Percentiles rank a stretch among this genome's conserved stretches.
Evolutionary conservation across 148 eudicot species (phyloP).

Genomic region (Heliamphora exappendiculata): DNA sequence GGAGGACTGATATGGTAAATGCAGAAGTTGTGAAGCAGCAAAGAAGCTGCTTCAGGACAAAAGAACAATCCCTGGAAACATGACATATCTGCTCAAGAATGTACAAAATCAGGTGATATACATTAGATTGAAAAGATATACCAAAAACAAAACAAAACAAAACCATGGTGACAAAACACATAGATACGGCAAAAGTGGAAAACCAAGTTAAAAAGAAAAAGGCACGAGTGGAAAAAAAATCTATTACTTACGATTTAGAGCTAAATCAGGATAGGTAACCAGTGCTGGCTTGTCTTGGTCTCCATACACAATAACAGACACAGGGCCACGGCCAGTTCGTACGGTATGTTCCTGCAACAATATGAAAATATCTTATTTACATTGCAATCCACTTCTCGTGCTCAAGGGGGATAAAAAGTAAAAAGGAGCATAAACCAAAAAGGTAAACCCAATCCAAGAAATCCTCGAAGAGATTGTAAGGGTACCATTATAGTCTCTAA

Average conservation of each 20-base stretch:
- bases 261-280: constrained; percentile 95
- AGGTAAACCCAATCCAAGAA: background rate
- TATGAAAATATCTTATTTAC: background rate
- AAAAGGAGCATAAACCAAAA: background rate
- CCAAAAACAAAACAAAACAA: background rate
- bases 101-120: background rate
- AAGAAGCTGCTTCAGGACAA: constrained; percentile 61
- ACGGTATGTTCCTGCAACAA: constrained; percentile 74
- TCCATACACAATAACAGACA: constrained; percentile 92
- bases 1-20: constrained; percentile 62
- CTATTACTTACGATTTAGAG: constrained; percentile 74
- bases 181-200: background rate
- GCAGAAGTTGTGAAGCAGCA: constrained; percentile 58
- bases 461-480: background rate
- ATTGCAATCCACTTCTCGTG: background rate
- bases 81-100: constrained; percentile 37
- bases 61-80: constrained; percentile 63
- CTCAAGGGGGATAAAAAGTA: background rate
- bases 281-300: constrained; percentile 90
- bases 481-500: background rate
- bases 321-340: constrained; percentile 64
- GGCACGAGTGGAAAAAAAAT: background rate
- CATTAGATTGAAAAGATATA: background rate
- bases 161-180: background rate
- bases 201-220: background rate